Evolutionary conservation across 805 yeast species (phyloP), one percentile per base, ranked within the genome.

Genomic region (Pichia eremophila): DNA sequence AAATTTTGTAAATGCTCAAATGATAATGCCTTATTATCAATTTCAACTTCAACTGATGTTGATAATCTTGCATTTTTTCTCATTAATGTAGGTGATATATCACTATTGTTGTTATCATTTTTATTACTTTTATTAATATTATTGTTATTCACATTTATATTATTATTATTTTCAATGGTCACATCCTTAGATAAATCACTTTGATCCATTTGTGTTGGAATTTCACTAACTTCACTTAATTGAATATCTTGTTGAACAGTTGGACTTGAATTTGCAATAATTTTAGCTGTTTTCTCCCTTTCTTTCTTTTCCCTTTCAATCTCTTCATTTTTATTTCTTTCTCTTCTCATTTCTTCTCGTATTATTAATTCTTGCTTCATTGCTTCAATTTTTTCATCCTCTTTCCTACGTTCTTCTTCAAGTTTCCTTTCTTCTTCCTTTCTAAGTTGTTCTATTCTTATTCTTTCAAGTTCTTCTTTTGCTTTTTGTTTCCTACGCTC

Each of bases 131-230:
- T 8, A 39, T 39, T 18, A 28, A 27, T 14, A 27, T 14, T 14
- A 11, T 14, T 12, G n/a, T 14, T 34, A 34, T 14, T 34, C 18
- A 12, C 18, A 34, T 11, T 11, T 32, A 14, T 9, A 32, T 32
- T 32, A 14, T 34, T 8, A 15, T 15, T 15, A 14, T 15, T 14
- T 12, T 34, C 36, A 10, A 14, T 6, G 2, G 17, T 9, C 9
- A 51, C 52, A n/a, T 46, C 50, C 10, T 50, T 53, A 5, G 53
- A 47, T 4, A 49, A 59, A 12, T 36, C 37, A 11, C 7, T 15
- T 8, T 29, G 12, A 28, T 36, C 39, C n/a, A 36, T 36, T 17
- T 36, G 22, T 8, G 39, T 36, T 8, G 39, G 22, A 9, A 36
- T 36, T 36, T 36, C 39, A 14, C n/a, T 34, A 12, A 14, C 7